A percentile compares a stretch with the other conserved stretches of the same genome.
phyloP scores from a whole-genome alignment of 2,329 filamentous ascomycete species.

The Lachnellula hyalina region DNA sequence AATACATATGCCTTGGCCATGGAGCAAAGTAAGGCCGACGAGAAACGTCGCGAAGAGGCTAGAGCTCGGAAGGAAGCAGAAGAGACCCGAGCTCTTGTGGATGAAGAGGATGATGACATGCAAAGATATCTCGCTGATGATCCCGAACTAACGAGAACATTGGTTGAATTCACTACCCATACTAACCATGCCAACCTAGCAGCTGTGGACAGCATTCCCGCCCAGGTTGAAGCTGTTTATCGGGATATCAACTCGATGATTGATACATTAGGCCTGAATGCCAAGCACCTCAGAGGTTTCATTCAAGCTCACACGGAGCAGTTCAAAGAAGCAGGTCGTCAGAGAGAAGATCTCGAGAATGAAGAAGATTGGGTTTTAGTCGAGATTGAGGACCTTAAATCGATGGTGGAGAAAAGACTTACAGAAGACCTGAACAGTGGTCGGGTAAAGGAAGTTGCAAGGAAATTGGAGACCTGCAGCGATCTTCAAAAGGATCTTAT shows the following conservation, averaged over 20 bases:
- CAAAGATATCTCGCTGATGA: conserved; percentile 57
- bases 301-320: conserved; percentile 61
- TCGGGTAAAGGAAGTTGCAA: conserved; percentile 61
- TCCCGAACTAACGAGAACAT: conserved; percentile 52
- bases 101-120: conserved; percentile 66
- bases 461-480: conserved; percentile 63
- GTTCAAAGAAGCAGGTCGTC: conserved; percentile 48
- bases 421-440: conserved; percentile 60
- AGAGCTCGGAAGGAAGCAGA: conserved; percentile 53
- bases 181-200: conserved; percentile 46
- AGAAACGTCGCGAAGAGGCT: conserved; percentile 28
- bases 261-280: conserved; percentile 83
- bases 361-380: conserved; percentile 67
- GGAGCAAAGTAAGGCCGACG: conserved; percentile 26
- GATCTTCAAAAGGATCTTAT: conserved; percentile 65
- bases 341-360: conserved; percentile 62
- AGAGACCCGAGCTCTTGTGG: conserved; percentile 51
- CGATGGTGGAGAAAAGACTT: conserved; percentile 60
- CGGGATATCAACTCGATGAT: conserved; percentile 91
- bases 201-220: conserved; percentile 48
- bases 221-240: conserved; percentile 63
- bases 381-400: conserved; percentile 65
- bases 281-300: conserved; percentile 53
- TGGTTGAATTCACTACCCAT: conserved; percentile 65
- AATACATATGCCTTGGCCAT: conserved; percentile 20